Conservation (phyloP, 2,329 filamentous ascomycete species). For the Diplodia intermedia region DNA sequence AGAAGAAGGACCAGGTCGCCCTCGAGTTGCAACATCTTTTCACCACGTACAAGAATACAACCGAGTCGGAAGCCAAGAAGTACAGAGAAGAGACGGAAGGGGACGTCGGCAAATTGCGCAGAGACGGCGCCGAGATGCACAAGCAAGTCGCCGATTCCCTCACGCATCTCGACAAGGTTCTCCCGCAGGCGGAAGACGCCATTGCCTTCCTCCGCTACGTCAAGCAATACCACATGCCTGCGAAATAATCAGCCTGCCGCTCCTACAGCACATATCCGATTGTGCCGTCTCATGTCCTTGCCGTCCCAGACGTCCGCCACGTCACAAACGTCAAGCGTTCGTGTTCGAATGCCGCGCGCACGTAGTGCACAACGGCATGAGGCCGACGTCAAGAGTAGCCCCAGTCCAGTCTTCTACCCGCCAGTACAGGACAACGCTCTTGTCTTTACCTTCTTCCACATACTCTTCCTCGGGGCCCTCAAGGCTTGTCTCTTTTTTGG, state of each 20-base stretch:
- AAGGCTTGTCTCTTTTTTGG: slow-evolving; percentile 16
- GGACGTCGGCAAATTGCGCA: slow-evolving; percentile 10
- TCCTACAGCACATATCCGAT: background rate
- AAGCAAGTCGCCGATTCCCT: slow-evolving; percentile 20
- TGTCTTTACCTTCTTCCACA: background rate
- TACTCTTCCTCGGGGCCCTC: slow-evolving; percentile 1
- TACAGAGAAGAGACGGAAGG: slow-evolving; percentile 27
- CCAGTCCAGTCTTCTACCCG: background rate
- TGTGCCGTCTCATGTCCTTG: background rate
- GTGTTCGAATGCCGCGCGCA: background rate
- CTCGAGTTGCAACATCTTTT: slow-evolving; percentile 14
- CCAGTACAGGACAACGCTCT: background rate
- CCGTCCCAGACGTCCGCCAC: background rate
- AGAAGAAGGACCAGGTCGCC: slow-evolving; percentile 18
- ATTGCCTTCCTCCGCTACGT: slow-evolving; percentile 32
- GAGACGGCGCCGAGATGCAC: slow-evolving; percentile 11
- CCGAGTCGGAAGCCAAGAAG: slow-evolving; percentile 15
- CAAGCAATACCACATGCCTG: slow-evolving; percentile 24
- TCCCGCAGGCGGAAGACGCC: slow-evolving; percentile 27
- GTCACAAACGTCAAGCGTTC: background rate
- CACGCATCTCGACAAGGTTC: slow-evolving; percentile 18
- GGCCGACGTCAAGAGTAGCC: slow-evolving; percentile 2
- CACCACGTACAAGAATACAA: slow-evolving; percentile 16
- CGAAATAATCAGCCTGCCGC: background rate
- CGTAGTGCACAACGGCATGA: slow-evolving; percentile 1